Conservation (phyloP, 306 rosid species). For the Quercus parvula region DNA sequence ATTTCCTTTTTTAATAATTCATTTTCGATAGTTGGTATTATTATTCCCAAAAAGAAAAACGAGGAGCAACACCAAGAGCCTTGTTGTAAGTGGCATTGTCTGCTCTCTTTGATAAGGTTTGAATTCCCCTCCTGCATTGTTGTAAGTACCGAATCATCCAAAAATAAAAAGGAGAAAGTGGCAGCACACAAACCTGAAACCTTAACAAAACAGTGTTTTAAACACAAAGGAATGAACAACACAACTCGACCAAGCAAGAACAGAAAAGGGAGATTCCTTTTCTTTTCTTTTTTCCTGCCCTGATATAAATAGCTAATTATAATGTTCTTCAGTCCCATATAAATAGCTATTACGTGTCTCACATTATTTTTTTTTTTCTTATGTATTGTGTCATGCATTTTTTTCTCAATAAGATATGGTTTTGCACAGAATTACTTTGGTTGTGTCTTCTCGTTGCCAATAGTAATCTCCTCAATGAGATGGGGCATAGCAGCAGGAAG, state of each 20-base stretch:
- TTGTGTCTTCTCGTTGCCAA: conserved; percentile 88
- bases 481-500: conserved; percentile 95
- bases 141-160: too few species aligned
- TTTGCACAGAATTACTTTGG: conserved; percentile 83
- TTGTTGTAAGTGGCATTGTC: too few species aligned
- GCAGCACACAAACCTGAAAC: background rate
- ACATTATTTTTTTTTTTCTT: background rate
- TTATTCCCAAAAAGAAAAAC: background rate
- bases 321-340: background rate
- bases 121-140: too few species aligned
- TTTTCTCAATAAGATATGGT: conserved; percentile 1
- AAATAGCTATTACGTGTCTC: background rate
- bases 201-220: background rate
- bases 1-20: background rate
- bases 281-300: background rate
- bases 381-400: background rate
- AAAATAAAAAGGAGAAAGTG: background rate
- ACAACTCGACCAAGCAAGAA: background rate
- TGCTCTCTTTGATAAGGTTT: too few species aligned
- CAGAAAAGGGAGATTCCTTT: background rate
- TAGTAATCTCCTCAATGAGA: conserved; percentile 95
- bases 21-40: background rate
- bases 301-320: background rate
- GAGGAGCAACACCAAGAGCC: background rate
- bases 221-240: background rate